A percentile compares a stretch with the other conserved stretches of the same genome.
These are phyloP conservation scores for Candida piceae DNA, from an alignment of 805 yeast genomes.

Conservation along the genomic window DNA sequence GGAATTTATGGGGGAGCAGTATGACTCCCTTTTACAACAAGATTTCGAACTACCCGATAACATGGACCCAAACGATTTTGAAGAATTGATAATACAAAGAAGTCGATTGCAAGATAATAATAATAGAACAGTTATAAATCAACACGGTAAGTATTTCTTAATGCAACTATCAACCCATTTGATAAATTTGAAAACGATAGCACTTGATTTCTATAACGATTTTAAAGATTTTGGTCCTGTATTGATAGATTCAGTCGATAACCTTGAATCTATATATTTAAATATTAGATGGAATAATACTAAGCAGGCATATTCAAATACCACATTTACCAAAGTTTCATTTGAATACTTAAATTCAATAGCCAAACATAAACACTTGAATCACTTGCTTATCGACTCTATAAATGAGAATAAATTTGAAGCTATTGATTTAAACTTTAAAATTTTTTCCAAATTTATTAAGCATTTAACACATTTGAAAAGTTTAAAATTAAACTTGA, in stretches of 20 bases:
- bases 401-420: slow-evolving; percentile 14
- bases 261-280: slow-evolving; percentile 14
- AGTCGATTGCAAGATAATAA: no score
- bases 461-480: slow-evolving; percentile 7
- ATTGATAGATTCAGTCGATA: slow-evolving; percentile 9
- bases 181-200: slow-evolving; percentile 9
- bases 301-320: slow-evolving; percentile 5
- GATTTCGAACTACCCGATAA: slow-evolving; percentile 13
- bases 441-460: slow-evolving; percentile 7
- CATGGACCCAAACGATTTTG: slow-evolving; percentile 11
- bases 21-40: not conserved
- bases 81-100: slow-evolving; percentile 7
- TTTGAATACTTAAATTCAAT: slow-evolving; percentile 9
- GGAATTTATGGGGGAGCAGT: slow-evolving; percentile 13
- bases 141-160: slow-evolving; percentile 6
- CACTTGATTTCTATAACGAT: slow-evolving; percentile 19
- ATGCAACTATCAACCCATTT: slow-evolving; percentile 9
- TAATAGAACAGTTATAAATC: no score
- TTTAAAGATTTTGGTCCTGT: slow-evolving; percentile 12
- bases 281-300: slow-evolving; percentile 16
- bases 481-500: slow-evolving; percentile 17
- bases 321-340: slow-evolving; percentile 4
- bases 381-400: slow-evolving; percentile 19
- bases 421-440: slow-evolving; percentile 5
- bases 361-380: slow-evolving; percentile 10